Conservation (phyloP, 2,329 filamentous ascomycete genomes). For the Fusarium heterosporum region DNA sequence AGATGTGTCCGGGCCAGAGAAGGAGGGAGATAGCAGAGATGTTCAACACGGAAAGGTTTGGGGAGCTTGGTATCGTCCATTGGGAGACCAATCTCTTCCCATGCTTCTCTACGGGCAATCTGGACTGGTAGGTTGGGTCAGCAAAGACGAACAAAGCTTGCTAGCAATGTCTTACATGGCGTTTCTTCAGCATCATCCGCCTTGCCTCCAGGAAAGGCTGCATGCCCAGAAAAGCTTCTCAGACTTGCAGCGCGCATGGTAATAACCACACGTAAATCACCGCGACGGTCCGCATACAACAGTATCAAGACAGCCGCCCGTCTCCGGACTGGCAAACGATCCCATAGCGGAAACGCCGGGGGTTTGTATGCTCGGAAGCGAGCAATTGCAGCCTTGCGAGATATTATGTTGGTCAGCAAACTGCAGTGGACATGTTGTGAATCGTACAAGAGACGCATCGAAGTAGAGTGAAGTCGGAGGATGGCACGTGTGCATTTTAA, state of each 20-base stretch:
- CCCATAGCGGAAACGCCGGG: conserved; percentile 71
- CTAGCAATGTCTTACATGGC: conserved; percentile 61
- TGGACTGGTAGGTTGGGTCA: conserved; percentile 65
- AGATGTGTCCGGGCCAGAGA: conserved; percentile 79
- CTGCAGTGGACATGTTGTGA: conserved; percentile 9
- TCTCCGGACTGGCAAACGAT: conserved; percentile 69
- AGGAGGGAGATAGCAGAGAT: conserved; percentile 85
- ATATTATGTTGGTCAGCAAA: conserved; percentile 36
- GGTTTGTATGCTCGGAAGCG: conserved; percentile 71
- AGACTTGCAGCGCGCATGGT: conserved; percentile 75
- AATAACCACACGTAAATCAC: conserved; percentile 79
- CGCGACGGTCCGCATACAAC: conserved; percentile 84
- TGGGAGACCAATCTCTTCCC: conserved; percentile 92
- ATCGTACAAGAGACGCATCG: conserved; percentile 31
- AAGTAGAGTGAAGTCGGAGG: neutral
- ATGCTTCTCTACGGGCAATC: conserved; percentile 89
- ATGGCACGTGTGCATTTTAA: neutral
- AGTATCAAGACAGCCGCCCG: conserved; percentile 90
- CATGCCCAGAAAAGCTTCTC: conserved; percentile 82
- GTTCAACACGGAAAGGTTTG: conserved; percentile 83
- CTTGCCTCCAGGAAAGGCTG: conserved; percentile 85
- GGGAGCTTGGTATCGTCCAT: conserved; percentile 76
- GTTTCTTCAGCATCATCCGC: conserved; percentile 69
- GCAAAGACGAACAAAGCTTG: neutral
- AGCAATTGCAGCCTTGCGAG: conserved; percentile 66